phyloP scores from a whole-genome alignment of 495 filamentous ascomycete species.

The Penicillium soppii region DNA sequence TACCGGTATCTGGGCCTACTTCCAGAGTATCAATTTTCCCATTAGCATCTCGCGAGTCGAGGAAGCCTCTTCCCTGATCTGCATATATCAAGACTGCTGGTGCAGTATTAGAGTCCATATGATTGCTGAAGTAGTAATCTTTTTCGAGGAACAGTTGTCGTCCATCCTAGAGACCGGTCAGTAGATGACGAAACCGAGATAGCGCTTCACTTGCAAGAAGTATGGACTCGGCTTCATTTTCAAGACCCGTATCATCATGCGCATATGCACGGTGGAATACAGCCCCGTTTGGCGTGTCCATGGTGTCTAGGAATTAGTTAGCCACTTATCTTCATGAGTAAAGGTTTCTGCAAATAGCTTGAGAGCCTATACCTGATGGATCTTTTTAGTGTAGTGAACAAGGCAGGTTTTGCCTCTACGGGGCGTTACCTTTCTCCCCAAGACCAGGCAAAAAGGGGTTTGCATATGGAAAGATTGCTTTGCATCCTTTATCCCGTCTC shows the following conservation, averaged over 20 bases:
- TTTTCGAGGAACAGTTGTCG: neutral
- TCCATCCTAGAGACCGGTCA: neutral
- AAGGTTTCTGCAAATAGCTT: no score
- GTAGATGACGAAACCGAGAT: neutral
- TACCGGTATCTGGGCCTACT: neutral
- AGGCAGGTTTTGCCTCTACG: neutral
- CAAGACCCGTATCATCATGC: neutral
- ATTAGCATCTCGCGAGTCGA: conserved; percentile 1
- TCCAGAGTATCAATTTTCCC: neutral
- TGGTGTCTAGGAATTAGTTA: neutral
- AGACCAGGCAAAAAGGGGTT: no score
- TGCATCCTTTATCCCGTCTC: neutral
- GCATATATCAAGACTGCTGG: neutral
- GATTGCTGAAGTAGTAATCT: neutral
- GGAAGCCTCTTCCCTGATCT: neutral
- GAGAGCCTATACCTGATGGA: no score
- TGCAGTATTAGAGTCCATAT: neutral
- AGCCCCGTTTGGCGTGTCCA: neutral
- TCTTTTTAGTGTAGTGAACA: no score
- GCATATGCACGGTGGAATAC: neutral
- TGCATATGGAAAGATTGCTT: neutral
- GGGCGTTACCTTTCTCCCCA: neutral
- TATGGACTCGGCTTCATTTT: neutral
- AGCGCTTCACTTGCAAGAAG: neutral
- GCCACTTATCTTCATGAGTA: no score